Percentiles rank a stretch among this genome's conserved stretches.
phyloP scores from a whole-genome alignment of 2,329 filamentous ascomycete species.

The Colletotrichum neosansevieriae region DNA sequence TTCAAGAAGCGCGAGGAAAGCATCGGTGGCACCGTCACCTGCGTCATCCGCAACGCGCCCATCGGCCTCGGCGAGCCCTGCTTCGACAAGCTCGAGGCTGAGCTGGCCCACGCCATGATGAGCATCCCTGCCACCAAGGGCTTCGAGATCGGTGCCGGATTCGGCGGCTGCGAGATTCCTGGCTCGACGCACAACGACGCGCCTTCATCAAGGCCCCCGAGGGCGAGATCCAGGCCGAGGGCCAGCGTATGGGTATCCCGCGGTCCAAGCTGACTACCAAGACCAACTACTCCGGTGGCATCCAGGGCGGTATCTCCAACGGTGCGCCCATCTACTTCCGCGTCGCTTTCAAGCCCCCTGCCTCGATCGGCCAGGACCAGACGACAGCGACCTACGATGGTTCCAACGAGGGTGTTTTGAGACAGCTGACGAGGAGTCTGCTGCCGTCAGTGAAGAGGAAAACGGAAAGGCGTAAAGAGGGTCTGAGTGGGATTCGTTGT shows the following conservation, averaged over 20 bases:
- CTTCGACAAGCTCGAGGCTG: conserved; percentile 96
- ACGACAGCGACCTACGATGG: conserved; percentile 84
- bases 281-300: conserved; percentile 95
- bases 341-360: conserved; percentile 93
- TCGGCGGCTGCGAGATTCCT: conserved; percentile 85
- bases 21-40: conserved; percentile 95
- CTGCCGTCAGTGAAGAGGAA: conserved; percentile 37
- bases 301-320: conserved; percentile 96
- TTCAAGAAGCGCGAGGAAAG: conserved; percentile 85
- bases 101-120: conserved; percentile 92
- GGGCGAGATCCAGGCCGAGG: conserved; percentile 48
- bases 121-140: conserved; percentile 95
- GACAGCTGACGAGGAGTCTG: conserved; percentile 49
- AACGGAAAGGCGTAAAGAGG: conserved; percentile 21
- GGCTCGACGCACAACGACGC: conserved; percentile 94
- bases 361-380: conserved; percentile 92
- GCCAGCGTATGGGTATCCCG: conserved; percentile 57
- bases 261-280: conserved; percentile 80
- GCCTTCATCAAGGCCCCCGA: conserved; percentile 75
- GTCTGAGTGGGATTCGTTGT: conserved; percentile 13
- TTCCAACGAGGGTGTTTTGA: conserved; percentile 75
- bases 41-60: conserved; percentile 88
- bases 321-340: conserved; percentile 95
- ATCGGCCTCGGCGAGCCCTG: conserved; percentile 90
- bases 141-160: conserved; percentile 95